A percentile compares a stretch with the other conserved stretches of the same genome.
Evolutionary conservation across 805 yeast genomes (phyloP).

Genomic region (Ogataea methanolica): DNA sequence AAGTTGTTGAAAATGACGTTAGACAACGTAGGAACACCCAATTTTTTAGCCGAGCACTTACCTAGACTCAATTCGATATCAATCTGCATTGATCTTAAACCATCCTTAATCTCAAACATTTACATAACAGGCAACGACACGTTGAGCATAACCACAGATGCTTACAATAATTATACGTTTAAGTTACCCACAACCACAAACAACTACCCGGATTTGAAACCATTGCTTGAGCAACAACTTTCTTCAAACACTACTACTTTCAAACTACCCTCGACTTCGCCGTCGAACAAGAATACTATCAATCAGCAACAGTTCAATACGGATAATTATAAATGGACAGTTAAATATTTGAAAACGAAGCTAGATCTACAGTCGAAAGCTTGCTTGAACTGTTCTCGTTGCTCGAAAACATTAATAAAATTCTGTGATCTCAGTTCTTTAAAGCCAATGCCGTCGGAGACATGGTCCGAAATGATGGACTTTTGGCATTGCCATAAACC

Average conservation of each 20-base stretch:
- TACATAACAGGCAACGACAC: background rate
- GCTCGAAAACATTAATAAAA: conserved; percentile 18
- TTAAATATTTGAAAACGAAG: conserved; percentile 7
- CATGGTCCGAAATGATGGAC: conserved; percentile 95
- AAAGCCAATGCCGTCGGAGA: conserved; percentile 80
- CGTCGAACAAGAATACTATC: conserved; percentile 3
- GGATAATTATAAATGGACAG: conserved; percentile 24
- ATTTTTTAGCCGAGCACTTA: conserved; percentile 4
- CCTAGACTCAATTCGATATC: conserved; percentile 7
- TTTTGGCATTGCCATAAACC: conserved; percentile 97
- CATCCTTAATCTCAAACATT: background rate
- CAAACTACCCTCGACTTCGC: background rate
- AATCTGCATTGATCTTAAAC: conserved; percentile 4
- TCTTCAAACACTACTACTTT: background rate
- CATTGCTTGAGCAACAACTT: background rate
- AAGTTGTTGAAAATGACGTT: too few species aligned
- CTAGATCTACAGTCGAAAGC: background rate
- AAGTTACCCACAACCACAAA: conserved; percentile 3
- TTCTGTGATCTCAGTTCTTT: conserved; percentile 33
- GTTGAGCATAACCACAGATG: background rate
- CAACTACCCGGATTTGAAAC: conserved; percentile 2
- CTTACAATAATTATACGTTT: background rate
- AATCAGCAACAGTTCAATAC: background rate
- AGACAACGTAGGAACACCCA: background rate
- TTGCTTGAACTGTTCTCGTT: conserved; percentile 14